Base-by-base conservation (phyloP, 345 rosid genomes). In the Aquilaria yunnanensis region DNA sequence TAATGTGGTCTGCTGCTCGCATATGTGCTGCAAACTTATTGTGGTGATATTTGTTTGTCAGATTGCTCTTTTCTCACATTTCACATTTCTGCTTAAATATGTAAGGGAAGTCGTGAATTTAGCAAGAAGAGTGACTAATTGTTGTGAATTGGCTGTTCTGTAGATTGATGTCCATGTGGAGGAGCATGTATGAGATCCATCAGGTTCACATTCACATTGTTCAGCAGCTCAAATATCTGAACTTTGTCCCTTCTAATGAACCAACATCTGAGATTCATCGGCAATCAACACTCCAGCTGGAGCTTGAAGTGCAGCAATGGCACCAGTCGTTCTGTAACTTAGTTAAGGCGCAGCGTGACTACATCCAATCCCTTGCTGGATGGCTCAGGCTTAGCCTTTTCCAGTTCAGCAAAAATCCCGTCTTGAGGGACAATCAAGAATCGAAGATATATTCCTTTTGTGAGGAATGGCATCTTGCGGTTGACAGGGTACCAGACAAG, bases 101-200 rank as follows among this genome's bases (percentile, higher is more conserved):
- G 23, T 37, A 37, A 37, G 43, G 43, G 43, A 37, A 37, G 43
- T 37, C 43, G 7, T 37, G 8, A 37, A 37, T 23, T 23, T 23
- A 48, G 10, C 11, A 48, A 10, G 10, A 48, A 14, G 51, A 14
- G 14, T 48, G 54, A 37, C 43, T 3, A 37, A 37, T 37, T 61
- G 54, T 61, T 61, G 32, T 61, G 2, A 63, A 47, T 23, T 50
- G 53, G 46, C 34, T 52, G 54, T 47, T 30, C 60, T 76, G 66
- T 67, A 93, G 98, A 57, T 68, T 81, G 71, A 94, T 88, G 96
- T 77, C 89, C 74, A 94, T 94, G 99, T 94, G 99, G 99, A 94
- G 95, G 79, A 81, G 92, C 83, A 94, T 86, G 99, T 94, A 94
- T 30, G 97, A 94, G 80, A 84, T 89, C 66, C 99, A 94, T 69